Evolutionary conservation across 495 filamentous ascomycete genomes (phyloP), one percentile per base, ranked within the genome.

Genomic region (Hyaloscypha hepaticicola): DNA sequence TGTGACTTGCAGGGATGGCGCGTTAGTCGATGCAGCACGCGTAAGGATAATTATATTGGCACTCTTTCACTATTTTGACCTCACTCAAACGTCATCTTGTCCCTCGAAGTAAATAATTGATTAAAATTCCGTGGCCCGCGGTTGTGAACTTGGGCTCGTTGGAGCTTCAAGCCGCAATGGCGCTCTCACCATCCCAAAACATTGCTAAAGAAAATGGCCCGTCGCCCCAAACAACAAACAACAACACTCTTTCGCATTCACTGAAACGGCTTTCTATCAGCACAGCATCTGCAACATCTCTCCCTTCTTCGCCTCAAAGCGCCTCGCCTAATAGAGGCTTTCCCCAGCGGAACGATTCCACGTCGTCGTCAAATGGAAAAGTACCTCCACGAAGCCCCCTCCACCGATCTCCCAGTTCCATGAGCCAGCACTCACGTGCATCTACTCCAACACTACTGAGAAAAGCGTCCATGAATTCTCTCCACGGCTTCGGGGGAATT

Each of bases 391-490:
- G 63, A 59, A 70, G 55, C 11, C 74, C 75, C 33, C 75, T 74
- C 63, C 72, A 80, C 74, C 77, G 85, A 77, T 72, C 75, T 72
- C 73, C 81, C 67, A 80, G 82, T 74, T 75, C 75, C 73, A 74
- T 75, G 75, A 64, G 62, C 71, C 22, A 70, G 70, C 74, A 76
- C 24, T 79, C 77, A 75, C 84, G 70, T 53, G 85, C 77, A 61
- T 77, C 70, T 67, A 85, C 79, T 3, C 79, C 81, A 11, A 74
- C 77, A 1, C 67, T 84, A 25, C 70, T 81, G 29, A 69, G 77
- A 5, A 85, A 86, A 72, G 75, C 81, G 4, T 86, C 86, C 3
- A 80, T 79, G 74, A 81, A 81, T 72, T 86, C 83, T 26, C 74
- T 87, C 38, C 69, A 75, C 26, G 69, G 72, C 12, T 69, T 69